These are phyloP conservation scores for Wickerhamiella shivajii DNA, from an alignment of 805 yeast species.

Conservation along the genomic window DNA sequence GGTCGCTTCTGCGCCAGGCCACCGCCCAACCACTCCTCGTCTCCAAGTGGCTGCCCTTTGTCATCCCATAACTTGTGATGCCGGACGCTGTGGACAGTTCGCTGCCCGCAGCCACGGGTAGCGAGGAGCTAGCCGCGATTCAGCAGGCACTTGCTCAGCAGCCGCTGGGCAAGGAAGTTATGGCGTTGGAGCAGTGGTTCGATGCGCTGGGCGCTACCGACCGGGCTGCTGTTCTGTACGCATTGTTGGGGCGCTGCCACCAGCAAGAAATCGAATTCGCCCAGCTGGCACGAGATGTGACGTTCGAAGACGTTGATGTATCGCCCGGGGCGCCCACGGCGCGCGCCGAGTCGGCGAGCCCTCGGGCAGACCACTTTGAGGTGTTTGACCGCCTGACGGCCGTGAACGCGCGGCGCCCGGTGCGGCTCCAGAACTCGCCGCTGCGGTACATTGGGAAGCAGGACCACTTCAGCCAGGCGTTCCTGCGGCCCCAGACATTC, in stretches of 20 bases:
- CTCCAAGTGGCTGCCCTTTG: too few relatives aligned
- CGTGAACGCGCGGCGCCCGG: slow-evolving; percentile 4
- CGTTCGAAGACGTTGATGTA: not conserved
- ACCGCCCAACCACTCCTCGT: too few relatives aligned
- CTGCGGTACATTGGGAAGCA: slow-evolving; percentile 17
- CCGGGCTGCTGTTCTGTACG: slow-evolving; percentile 26
- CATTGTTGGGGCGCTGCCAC: slow-evolving; percentile 23
- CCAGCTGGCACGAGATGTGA: not conserved
- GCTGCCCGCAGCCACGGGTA: slow-evolving; percentile 10
- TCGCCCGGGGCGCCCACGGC: not conserved
- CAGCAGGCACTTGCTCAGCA: slow-evolving; percentile 18
- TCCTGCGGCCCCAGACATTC: slow-evolving; percentile 12
- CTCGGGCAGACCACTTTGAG: slow-evolving; percentile 1
- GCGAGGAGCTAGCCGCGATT: slow-evolving; percentile 3
- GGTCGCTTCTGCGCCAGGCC: too few relatives aligned
- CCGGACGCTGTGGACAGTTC: slow-evolving; percentile 9
- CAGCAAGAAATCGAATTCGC: slow-evolving; percentile 7
- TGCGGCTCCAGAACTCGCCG: slow-evolving; percentile 8
- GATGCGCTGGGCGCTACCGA: slow-evolving; percentile 25
- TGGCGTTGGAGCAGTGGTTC: slow-evolving; percentile 29
- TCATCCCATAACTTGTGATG: too few relatives aligned
- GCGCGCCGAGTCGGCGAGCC: too few relatives aligned
- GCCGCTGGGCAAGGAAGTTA: slow-evolving; percentile 22
- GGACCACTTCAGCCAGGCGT: slow-evolving; percentile 10
- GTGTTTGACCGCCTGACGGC: slow-evolving; percentile 6